Base-by-base conservation (phyloP, 805 yeast genomes). In the Geotrichum ghanense region DNA sequence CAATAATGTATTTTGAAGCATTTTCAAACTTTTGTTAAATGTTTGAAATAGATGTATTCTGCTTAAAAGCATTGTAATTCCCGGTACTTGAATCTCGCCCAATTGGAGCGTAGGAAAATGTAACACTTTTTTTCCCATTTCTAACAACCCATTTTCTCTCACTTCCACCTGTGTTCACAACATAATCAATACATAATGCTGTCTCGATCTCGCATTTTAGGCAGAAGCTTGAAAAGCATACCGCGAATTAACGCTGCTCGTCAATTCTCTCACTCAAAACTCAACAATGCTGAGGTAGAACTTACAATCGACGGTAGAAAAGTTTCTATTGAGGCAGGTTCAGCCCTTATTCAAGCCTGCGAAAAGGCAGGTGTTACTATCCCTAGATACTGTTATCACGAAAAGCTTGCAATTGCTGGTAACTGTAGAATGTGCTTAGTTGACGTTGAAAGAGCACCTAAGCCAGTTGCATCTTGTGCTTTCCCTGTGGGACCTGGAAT, bases 381-480 rank as follows among this genome's bases (percentile, higher is more conserved):
- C 45, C 95, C 95, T 39, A 76, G 95, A 55, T 86, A 86, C 71
- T 86, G 95, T 68, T 86, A 83, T 73, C 95, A 86, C 67, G 95
- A 86, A 60, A 84, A 85, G 66, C 74, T 86, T 54, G 89, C 94
- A 27, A 76, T 85, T 60, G 95, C 95, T 10, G 95, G 95, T 61
- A 86, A 85, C 70, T 85, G 95, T 66, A 81, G 95, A 66, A 85
- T 85, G 95, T 85, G 95, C 63, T 75, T 85, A 24, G 95, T 85
- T 43, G 95, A 85, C 59, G 83, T 86, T 47, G 95, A 86, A 67
- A 78, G 83, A 62, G 86, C 90, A 57, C 95, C 95, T 47, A 85
- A 85, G 66, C 78, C 88, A 61, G 84, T 85, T 53, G 95, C 95
- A 2, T 82, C 94, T 10, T 85, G 95, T 71, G 88, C 94, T 43